Conservation (phyloP, 2,329 filamentous ascomycete genomes). For the Cladosporium sp. region DNA sequence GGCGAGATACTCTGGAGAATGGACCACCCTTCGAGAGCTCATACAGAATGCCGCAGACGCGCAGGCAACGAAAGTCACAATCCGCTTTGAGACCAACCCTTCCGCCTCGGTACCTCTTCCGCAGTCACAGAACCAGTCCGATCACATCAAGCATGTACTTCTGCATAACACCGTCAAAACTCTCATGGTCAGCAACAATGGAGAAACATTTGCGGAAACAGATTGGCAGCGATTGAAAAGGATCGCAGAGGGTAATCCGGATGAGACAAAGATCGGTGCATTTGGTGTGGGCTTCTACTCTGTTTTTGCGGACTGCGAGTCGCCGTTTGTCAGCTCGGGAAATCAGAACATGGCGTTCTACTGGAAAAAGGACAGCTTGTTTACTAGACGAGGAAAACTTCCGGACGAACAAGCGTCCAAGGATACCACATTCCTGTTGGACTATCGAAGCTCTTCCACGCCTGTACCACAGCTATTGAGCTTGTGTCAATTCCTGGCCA, state of each 20-base stretch:
- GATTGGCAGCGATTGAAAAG: conserved; percentile 93
- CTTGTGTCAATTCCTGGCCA: conserved; percentile 86
- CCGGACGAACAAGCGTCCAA: conserved; percentile 57
- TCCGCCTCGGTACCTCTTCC: conserved; percentile 72
- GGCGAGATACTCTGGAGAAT: conserved; percentile 93
- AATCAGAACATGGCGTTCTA: conserved; percentile 96
- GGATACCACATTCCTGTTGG: conserved; percentile 82
- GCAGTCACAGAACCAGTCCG: conserved; percentile 60
- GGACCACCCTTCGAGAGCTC: conserved; percentile 80
- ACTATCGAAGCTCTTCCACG: conserved; percentile 85
- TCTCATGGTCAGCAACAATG: conserved; percentile 90
- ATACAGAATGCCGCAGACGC: conserved; percentile 99
- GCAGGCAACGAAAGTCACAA: conserved; percentile 79
- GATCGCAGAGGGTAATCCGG: conserved; percentile 97
- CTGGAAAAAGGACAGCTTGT: conserved; percentile 98
- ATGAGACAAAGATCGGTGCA: conserved; percentile 97
- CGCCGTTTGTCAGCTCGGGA: conserved; percentile 93
- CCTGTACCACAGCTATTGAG: conserved; percentile 82
- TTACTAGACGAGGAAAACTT: conserved; percentile 79
- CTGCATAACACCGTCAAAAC: conserved; percentile 81
- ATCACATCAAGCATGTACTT: conserved; percentile 75
- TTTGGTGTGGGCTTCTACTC: conserved; percentile 99
- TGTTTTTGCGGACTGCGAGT: conserved; percentile 96
- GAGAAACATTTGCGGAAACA: conserved; percentile 77
- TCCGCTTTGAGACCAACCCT: conserved; percentile 87